Base-by-base conservation (phyloP, 768 basidiomycete genomes). In the Amanita molliuscula region DNA sequence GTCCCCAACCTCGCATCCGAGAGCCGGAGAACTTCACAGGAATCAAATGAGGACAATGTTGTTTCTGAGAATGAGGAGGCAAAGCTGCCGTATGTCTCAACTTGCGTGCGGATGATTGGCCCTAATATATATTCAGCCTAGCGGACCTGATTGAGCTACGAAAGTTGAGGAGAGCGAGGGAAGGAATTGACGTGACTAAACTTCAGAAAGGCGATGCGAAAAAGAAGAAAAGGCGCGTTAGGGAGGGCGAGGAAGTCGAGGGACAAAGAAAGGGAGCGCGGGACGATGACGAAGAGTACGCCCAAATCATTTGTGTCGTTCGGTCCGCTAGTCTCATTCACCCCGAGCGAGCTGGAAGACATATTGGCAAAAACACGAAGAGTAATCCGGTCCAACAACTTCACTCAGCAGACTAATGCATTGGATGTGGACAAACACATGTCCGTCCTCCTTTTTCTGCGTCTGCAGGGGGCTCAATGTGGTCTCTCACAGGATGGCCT, bases 391-490 rank as follows among this genome's bases (percentile, higher is more conserved):
- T 71, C 80, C 18, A 95, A 89, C 66, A 96, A 96, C 67, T 98
- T 99, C 62, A 99, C 96, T 0, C 90, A 94, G 55, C 95, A 97
- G 67, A 99, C 95, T 3, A 95, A 96, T 62, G 80, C 82, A 1
- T 75, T 97, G 18, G 95, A 97, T 61, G 93, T 96, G 21, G 95
- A 99, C 69, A 98, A 97, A 61, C 96, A 98, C 60, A 98, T 98
- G 95, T 93, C 51, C 45, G 88, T 70, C 10, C 37, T 44, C 29
- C 7, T n/a, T 11, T 18, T 36, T 46, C 23, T 37, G 4, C 25
- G n/a, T 21, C 29, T 5, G 23, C 25, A 28, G 45, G 10, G 13
- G 25, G 40, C 29, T 1, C 1, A 6, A 6, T 11, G 8, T 20
- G 13, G 48, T 43, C 10, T 16, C 44, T 36, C 29, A 4, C 56